These are phyloP conservation scores for Vigna angularis DNA, from an alignment of 306 rosid species.

Conservation along the genomic window DNA sequence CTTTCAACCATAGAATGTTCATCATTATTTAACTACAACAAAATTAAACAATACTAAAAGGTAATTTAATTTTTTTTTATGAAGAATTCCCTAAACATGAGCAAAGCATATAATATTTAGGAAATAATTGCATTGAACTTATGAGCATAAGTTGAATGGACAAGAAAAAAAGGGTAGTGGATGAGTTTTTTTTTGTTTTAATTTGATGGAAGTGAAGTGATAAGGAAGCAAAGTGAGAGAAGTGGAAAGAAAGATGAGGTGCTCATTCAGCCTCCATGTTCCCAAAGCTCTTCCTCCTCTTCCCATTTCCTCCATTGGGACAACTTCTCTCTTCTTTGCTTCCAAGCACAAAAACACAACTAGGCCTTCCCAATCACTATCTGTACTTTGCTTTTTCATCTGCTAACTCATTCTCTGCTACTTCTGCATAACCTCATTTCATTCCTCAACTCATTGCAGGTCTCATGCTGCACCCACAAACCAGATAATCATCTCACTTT, in stretches of 20 bases:
- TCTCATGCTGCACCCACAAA: constrained; percentile 47
- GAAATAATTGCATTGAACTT: no score
- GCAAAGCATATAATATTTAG: no score
- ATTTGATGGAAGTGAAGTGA: constrained; percentile 48
- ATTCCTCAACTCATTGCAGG: constrained; percentile 50
- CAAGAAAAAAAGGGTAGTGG: constrained; percentile 35
- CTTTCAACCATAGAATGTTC: no score
- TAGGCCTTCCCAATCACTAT: constrained; percentile 30
- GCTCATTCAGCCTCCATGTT: constrained; percentile 63
- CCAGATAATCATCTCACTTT: constrained; percentile 44
- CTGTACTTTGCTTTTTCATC: constrained; percentile 43
- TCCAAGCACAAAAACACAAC: constrained; percentile 39
- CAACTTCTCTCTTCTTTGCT: constrained; percentile 49
- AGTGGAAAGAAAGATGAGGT: constrained; percentile 63
- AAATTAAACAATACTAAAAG: no score
- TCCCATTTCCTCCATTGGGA: constrained; percentile 29
- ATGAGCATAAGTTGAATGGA: constrained; percentile 4
- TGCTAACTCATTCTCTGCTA: neutral
- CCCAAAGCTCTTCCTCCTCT: constrained; percentile 86
- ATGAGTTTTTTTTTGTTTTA: neutral
- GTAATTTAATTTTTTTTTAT: no score
- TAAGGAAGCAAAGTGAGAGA: constrained; percentile 51
- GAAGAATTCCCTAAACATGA: no score
- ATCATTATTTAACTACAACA: no score
- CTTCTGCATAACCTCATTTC: neutral